Evolutionary conservation across 345 rosid species (phyloP).

Genomic region (Populus davidiana): DNA sequence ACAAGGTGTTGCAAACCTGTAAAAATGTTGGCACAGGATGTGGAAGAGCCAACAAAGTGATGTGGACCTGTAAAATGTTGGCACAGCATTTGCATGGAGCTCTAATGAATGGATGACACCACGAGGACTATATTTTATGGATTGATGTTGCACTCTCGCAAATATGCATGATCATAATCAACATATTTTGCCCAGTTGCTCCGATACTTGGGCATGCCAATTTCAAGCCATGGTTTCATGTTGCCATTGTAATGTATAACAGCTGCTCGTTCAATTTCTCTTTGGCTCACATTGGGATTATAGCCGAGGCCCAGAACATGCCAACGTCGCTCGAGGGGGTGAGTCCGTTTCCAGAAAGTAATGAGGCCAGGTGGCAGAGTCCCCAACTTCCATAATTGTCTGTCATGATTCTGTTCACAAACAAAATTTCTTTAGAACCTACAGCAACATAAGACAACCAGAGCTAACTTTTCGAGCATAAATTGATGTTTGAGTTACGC

Average conservation of each 20-base stretch:
- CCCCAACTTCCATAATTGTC: constrained; percentile 79
- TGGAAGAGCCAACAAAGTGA: not conserved
- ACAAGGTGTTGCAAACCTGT: constrained; percentile 27
- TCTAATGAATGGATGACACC: not conserved
- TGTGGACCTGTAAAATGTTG: constrained; percentile 29
- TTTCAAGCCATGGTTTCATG: constrained; percentile 89
- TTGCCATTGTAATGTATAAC: constrained; percentile 81
- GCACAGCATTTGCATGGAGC: not conserved
- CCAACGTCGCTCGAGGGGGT: constrained; percentile 59
- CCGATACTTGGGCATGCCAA: constrained; percentile 77
- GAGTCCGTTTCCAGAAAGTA: constrained; percentile 65
- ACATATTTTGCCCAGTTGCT: constrained; percentile 67
- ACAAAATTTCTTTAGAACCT: constrained; percentile 4
- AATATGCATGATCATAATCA: constrained; percentile 53
- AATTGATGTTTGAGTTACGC: not conserved
- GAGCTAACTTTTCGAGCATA: not conserved
- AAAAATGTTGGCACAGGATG: not conserved
- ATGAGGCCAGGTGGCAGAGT: constrained; percentile 73
- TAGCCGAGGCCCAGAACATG: constrained; percentile 83
- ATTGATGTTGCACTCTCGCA: constrained; percentile 84
- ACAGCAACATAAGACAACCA: not conserved
- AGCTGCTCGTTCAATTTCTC: constrained; percentile 69
- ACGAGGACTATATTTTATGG: constrained; percentile 21
- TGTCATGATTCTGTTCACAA: constrained; percentile 61
- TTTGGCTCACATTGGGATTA: constrained; percentile 65